Evolutionary conservation across 2,329 filamentous ascomycete genomes (phyloP), one percentile per base, ranked within the genome.

Genomic region (Rutstroemia sydowiana): DNA sequence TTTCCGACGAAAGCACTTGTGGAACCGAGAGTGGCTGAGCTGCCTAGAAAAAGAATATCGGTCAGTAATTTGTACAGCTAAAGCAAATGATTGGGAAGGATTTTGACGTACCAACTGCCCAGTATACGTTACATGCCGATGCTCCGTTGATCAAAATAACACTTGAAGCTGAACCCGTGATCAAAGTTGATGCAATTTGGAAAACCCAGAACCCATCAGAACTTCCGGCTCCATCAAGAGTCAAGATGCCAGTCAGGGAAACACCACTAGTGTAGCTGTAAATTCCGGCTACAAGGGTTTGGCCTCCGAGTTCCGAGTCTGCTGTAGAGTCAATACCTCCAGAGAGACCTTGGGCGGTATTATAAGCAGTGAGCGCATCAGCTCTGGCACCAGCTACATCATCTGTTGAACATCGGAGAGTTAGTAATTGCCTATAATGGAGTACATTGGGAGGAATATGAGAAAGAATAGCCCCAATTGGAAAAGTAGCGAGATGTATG

Each of bases 251-350:
- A n/a, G 49, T 47, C 4, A 59, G 28, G 3, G 28, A 26, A 11
- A 41, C 52, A 13, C 40, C 26, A 7, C 18, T 39, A 14, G 43
- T 32, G 43, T 50, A 57, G 1, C 13, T 51, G 40, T 58, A 60
- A 10, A 51, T 42, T 10, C 58, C 58, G 11, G 56, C 52, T 3
- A 23, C 16, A 8, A 60, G 40, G 31, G 23, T 52, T 31, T 20
- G 26, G 3, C 56, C 56, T 20, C 55, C 58, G 14, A 60, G 53
- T 49, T 56, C 51, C 6, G 43, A 45, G 18, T 28, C 37, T 2
- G 46, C 53, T 2, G 47, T 47, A 21, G 52, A 50, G 14, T 30
- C 23, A 8, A 45, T 55, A 23, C 48, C 34, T 3, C 34, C 42
- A 2, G n/a, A n/a, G 7, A 55, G 44, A 5, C 40, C 30, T 11